A percentile compares a stretch with the other conserved stretches of the same genome.
phyloP scores from a whole-genome alignment of 257 asterid genomes.

The Petrea volubilis region DNA sequence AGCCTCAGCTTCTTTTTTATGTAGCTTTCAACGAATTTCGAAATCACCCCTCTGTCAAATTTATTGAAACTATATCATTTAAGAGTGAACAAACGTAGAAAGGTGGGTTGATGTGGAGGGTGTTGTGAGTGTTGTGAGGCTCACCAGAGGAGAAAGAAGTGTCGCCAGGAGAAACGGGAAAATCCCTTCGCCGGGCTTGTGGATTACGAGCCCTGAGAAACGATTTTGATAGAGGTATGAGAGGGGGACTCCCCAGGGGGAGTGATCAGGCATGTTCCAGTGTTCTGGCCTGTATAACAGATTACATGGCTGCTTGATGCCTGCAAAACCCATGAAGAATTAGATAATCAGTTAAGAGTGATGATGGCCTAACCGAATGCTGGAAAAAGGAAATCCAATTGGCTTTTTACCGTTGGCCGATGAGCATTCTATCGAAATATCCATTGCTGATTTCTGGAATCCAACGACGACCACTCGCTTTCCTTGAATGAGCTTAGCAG shows the following conservation, averaged over 20 bases:
- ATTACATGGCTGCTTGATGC: conserved; percentile 42
- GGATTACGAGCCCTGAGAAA: conserved; percentile 49
- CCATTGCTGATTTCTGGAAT: conserved; percentile 53
- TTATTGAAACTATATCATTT: background rate
- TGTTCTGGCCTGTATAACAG: conserved; percentile 45
- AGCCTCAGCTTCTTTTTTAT: conserved; percentile 36
- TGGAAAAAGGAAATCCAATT: too few relatives aligned
- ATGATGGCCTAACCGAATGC: background rate
- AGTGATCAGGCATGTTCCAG: conserved; percentile 47
- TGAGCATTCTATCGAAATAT: conserved; percentile 49
- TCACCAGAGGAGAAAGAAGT: conserved; percentile 50
- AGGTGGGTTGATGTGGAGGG: background rate
- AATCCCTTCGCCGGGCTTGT: conserved; percentile 50
- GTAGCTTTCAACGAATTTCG: conserved; percentile 43
- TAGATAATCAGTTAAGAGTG: background rate
- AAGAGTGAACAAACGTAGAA: background rate
- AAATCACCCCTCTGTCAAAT: conserved; percentile 45
- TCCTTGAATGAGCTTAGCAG: conserved; percentile 32
- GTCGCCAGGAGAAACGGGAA: conserved; percentile 44
- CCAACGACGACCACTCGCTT: conserved; percentile 45
- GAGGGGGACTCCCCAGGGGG: conserved; percentile 48
- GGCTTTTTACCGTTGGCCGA: conserved; percentile 30
- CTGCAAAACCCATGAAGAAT: conserved; percentile 20
- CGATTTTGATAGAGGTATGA: conserved; percentile 37
- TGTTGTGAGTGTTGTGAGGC: background rate